Evolutionary conservation across 768 basidiomycete genomes (phyloP).

Genomic region (Epithele typhae): DNA sequence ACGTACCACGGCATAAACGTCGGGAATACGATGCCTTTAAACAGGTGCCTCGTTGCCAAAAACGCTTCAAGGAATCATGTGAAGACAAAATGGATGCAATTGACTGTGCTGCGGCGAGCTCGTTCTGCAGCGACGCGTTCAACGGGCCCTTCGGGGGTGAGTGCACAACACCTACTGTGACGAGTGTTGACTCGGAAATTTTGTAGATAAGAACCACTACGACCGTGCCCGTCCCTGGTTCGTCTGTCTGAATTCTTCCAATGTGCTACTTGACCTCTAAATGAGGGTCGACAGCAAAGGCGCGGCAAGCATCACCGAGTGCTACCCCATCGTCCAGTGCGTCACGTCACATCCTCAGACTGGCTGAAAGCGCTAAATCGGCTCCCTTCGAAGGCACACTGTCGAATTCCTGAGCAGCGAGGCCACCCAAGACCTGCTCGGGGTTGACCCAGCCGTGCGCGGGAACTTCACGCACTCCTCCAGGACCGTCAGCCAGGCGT

Average conservation of each 20-base stretch:
- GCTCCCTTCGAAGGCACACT: constrained; percentile 41
- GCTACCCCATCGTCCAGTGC: constrained; percentile 53
- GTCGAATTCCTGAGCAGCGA: constrained; percentile 57
- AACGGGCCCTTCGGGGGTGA: constrained; percentile 25
- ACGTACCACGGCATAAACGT: neutral
- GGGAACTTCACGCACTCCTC: constrained; percentile 39
- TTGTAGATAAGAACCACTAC: constrained; percentile 4
- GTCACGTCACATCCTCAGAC: constrained; percentile 1
- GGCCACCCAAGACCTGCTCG: constrained; percentile 49
- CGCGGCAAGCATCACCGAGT: constrained; percentile 41
- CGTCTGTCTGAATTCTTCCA: too few relatives aligned
- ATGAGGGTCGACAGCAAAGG: too few relatives aligned
- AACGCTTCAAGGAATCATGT: constrained; percentile 35
- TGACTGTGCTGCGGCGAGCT: constrained; percentile 36
- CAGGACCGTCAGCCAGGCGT: constrained; percentile 43
- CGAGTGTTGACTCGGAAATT: too few relatives aligned
- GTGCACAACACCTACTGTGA: too few relatives aligned
- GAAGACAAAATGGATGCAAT: constrained; percentile 40
- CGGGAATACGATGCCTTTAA: neutral
- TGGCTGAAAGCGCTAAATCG: too few relatives aligned
- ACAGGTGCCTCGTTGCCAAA: constrained; percentile 42
- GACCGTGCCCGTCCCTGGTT: constrained; percentile 11
- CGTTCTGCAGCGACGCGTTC: constrained; percentile 34
- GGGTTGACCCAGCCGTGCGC: constrained; percentile 48
- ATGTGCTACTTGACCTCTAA: too few relatives aligned